Conservation (phyloP, 441 rosid species). For the Kokia cookei region DNA sequence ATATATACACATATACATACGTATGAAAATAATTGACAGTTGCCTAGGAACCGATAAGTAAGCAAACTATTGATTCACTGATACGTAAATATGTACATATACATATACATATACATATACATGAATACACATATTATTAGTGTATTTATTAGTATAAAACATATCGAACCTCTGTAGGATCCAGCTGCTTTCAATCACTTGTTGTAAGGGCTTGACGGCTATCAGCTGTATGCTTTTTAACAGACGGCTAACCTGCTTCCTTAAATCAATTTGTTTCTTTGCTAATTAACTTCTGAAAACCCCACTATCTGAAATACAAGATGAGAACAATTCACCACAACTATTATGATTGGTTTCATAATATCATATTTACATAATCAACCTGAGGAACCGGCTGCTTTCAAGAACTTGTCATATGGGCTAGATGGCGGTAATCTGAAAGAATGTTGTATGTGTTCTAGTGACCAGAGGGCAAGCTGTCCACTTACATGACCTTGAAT, state of each 20-base stretch:
- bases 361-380: not conserved
- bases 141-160: not conserved
- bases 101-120: not conserved
- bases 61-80: not conserved
- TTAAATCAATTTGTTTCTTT: conserved; percentile 24
- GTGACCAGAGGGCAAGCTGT: conserved; percentile 36
- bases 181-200: conserved; percentile 91
- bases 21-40: not conserved
- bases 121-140: not conserved
- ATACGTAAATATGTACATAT: not conserved
- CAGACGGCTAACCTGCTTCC: conserved; percentile 28
- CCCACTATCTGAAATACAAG: conserved; percentile 37
- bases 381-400: conserved; percentile 79
- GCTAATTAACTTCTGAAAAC: conserved; percentile 21
- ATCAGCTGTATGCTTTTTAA: conserved; percentile 40
- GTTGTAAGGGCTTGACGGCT: conserved; percentile 85
- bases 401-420: conserved; percentile 88
- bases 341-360: not conserved
- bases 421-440: conserved; percentile 85
- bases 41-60: not conserved
- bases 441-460: conserved; percentile 44
- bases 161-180: conserved; percentile 33
- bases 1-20: not conserved
- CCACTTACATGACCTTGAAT: conserved; percentile 27
- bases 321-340: not conserved